Conservation (phyloP, 192 early-diverging fungal genomes). For the Backusella liffmaniae region DNA sequence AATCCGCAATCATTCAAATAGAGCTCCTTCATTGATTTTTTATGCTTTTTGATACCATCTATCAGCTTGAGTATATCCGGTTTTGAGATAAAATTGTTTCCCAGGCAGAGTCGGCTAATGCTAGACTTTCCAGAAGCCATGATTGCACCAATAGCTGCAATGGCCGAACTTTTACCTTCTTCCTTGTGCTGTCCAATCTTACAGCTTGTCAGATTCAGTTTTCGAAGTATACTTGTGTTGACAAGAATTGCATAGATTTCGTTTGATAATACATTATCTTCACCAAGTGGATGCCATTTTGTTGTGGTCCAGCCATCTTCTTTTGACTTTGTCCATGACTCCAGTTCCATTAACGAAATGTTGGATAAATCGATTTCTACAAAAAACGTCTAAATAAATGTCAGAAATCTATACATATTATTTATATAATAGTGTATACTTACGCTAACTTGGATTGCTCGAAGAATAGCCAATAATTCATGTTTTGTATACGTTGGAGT, state of each 20-base stretch:
- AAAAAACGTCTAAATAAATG: conserved; percentile 9
- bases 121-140: not conserved
- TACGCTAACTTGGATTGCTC: conserved; percentile 28
- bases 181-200: not conserved
- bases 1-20: conserved; percentile 16
- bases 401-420: not conserved
- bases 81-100: not conserved
- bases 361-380: not conserved
- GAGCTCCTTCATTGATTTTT: not conserved
- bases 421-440: not conserved
- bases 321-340: conserved; percentile 19
- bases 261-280: not conserved
- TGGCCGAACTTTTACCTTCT: not conserved
- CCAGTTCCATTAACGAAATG: conserved; percentile 11
- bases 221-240: not conserved
- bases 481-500: conserved; percentile 12
- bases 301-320: conserved; percentile 25
- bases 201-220: not conserved
- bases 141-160: not conserved
- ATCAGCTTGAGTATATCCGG: not conserved
- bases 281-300: not conserved
- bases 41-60: not conserved
- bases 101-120: not conserved
- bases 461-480: conserved; percentile 33
- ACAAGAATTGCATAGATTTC: not conserved